Evolutionary conservation across 306 rosid genomes (phyloP).

Genomic region (Herpetospermum pedunculosum): DNA sequence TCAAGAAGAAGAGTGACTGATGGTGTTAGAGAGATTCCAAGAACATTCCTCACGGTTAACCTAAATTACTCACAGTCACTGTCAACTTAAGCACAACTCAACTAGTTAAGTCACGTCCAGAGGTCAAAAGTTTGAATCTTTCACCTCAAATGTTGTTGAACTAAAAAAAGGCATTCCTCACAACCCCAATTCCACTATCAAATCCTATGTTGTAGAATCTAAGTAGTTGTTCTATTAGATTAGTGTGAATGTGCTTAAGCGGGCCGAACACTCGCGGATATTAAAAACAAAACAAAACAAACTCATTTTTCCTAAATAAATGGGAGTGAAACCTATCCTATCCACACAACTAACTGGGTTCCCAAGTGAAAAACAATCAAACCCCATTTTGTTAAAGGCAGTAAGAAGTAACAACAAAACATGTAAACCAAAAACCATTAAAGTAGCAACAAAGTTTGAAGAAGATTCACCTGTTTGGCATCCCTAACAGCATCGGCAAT

Average conservation of each 20-base stretch:
- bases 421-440: background rate
- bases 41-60: too few relatives aligned
- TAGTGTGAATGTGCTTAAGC: background rate
- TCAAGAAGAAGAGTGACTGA: background rate
- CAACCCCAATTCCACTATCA: background rate
- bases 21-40: background rate
- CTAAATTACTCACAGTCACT: too few relatives aligned
- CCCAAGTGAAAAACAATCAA: background rate
- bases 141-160: too few relatives aligned
- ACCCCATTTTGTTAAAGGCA: background rate
- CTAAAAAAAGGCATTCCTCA: background rate
- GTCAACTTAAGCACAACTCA: too few relatives aligned
- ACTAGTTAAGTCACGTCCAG: too few relatives aligned
- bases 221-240: background rate
- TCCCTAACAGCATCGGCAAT: conserved; percentile 49
- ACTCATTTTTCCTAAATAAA: background rate
- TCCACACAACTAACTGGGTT: background rate
- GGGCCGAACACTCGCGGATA: background rate
- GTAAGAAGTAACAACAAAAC: background rate
- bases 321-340: background rate
- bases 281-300: background rate
- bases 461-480: conserved; percentile 51
- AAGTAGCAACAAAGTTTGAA: background rate
- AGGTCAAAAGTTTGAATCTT: too few relatives aligned
- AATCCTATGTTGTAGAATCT: background rate